These are phyloP conservation scores for Blakeslea trispora DNA, from an alignment of 371 early-diverging fungal genomes.

Conservation along the genomic window DNA sequence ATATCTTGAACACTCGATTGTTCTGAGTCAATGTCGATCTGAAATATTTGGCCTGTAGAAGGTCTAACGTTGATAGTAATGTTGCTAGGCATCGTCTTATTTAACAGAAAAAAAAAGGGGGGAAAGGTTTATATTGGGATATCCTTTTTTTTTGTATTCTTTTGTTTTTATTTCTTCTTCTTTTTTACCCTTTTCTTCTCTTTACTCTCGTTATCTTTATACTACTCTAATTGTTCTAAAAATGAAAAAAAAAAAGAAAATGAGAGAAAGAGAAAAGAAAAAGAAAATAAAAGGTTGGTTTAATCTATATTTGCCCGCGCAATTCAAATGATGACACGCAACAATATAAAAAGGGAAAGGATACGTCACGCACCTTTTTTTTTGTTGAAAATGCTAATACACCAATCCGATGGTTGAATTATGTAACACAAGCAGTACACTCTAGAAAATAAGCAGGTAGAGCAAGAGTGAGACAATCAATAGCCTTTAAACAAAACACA, in stretches of 20 bases:
- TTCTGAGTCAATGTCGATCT: slow-evolving; percentile 37
- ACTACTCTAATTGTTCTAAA: too few species aligned
- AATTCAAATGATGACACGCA: too few species aligned
- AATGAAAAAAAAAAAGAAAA: slow-evolving; percentile 1
- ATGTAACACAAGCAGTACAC: not conserved
- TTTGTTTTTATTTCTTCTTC: too few species aligned
- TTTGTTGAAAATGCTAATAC: not conserved
- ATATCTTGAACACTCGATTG: slow-evolving; percentile 56
- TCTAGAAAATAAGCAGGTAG: slow-evolving; percentile 4
- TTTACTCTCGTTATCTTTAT: too few species aligned
- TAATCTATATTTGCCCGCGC: too few species aligned
- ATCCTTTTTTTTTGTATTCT: too few species aligned
- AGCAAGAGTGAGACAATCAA: too few species aligned
- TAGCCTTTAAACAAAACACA: too few species aligned
- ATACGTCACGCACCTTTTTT: not conserved
- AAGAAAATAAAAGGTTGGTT: not conserved
- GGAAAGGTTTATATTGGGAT: too few species aligned
- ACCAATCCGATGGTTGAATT: not conserved
- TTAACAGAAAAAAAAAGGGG: slow-evolving; percentile 1
- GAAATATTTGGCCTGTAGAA: slow-evolving; percentile 43
- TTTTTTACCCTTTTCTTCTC: too few species aligned
- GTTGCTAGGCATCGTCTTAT: slow-evolving; percentile 9
- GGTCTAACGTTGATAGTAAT: slow-evolving; percentile 45
- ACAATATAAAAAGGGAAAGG: not conserved
- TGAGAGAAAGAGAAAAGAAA: not conserved